phyloP scores from a whole-genome alignment of 352 stramenopile species.

The Phytopythium boreale region DNA sequence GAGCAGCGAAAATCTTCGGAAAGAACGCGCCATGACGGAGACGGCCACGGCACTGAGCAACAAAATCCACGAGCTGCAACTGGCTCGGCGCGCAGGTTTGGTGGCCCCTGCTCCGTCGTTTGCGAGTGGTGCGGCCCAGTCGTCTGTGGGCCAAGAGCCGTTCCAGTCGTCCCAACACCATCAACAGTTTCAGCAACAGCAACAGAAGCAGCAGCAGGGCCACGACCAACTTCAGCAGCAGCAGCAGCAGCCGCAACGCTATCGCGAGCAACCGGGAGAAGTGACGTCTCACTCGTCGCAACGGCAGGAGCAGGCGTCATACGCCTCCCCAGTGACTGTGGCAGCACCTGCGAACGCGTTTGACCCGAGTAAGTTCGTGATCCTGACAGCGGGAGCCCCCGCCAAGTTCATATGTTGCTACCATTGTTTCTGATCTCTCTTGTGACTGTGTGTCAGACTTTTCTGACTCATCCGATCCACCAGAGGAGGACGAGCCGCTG shows the following conservation, averaged over 20 bases:
- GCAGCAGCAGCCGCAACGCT: neutral
- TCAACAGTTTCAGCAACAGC: neutral
- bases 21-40: slow-evolving; percentile 12
- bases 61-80: slow-evolving; percentile 13
- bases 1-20: neutral
- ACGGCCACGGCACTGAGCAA: slow-evolving; percentile 9
- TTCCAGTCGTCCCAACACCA: neutral
- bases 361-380: slow-evolving; percentile 8
- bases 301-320: neutral
- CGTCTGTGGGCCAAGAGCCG: neutral
- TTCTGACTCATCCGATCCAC: slow-evolving; percentile 8
- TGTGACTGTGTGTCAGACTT: slow-evolving; percentile 5
- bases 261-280: neutral
- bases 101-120: neutral
- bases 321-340: neutral
- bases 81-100: slow-evolving; percentile 7
- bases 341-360: slow-evolving; percentile 2
- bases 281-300: neutral
- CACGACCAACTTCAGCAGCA: neutral
- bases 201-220: neutral
- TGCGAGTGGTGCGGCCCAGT: neutral
- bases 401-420: neutral
- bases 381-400: neutral
- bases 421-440: neutral
- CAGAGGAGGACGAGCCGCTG: slow-evolving; percentile 16